Evolutionary conservation across 2,329 filamentous ascomycete genomes (phyloP).

Genomic region (Xylaria sp.): DNA sequence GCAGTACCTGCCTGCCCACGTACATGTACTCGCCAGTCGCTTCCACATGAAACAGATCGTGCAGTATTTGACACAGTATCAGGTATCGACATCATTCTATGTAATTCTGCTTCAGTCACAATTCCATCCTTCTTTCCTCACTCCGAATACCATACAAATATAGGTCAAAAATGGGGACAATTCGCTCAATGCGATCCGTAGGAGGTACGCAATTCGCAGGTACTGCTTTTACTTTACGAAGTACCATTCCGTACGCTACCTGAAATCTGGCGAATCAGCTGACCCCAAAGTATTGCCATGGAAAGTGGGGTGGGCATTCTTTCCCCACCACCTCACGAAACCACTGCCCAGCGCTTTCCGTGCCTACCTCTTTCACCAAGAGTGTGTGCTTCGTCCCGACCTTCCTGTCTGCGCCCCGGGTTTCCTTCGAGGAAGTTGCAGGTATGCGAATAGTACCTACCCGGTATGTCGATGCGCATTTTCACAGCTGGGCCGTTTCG

Average conservation of each 20-base stretch:
- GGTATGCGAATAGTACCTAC: not conserved
- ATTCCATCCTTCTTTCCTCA: no score
- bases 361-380: not conserved
- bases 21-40: no score
- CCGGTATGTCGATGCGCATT: no score
- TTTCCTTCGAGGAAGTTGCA: no score
- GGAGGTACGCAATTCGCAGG: not conserved
- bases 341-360: not conserved
- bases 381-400: no score
- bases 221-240: not conserved
- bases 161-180: not conserved
- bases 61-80: no score
- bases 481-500: not conserved
- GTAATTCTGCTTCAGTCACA: no score
- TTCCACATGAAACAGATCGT: no score
- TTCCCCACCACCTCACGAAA: not conserved
- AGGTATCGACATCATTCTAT: no score
- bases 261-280: constrained; percentile 20
- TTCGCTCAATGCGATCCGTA: not conserved
- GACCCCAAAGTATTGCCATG: constrained; percentile 11
- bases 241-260: not conserved
- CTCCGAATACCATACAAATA: not conserved
- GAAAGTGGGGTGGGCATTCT: not conserved
- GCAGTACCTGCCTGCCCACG: no score
- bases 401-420: no score